Evolutionary conservation across 345 rosid species (phyloP).

Genomic region (Brassica nigra): DNA sequence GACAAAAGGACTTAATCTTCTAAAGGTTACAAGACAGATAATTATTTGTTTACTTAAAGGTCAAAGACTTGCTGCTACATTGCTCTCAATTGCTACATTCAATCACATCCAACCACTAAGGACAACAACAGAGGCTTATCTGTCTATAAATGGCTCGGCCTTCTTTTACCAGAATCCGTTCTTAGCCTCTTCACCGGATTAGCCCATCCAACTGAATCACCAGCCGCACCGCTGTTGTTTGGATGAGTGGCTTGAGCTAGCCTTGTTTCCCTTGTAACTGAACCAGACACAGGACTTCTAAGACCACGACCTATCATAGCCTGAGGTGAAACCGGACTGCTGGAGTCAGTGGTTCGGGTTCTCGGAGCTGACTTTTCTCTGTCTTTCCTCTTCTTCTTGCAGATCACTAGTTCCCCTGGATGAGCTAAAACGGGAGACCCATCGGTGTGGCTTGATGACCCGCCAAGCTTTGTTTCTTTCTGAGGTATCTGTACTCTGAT

Average conservation of each 20-base stretch:
- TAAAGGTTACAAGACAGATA: background rate
- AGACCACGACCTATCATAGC: conserved; percentile 57
- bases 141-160: conserved; percentile 81
- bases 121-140: conserved; percentile 22
- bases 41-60: conserved; percentile 29
- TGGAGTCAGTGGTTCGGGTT: conserved; percentile 65
- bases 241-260: conserved; percentile 60
- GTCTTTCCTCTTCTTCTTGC: conserved; percentile 99
- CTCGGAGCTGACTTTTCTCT: conserved; percentile 71
- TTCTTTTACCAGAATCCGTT: conserved; percentile 88
- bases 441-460: conserved; percentile 50
- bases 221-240: conserved; percentile 49
- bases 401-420: conserved; percentile 91
- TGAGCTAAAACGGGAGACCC: conserved; percentile 71
- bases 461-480: conserved; percentile 64
- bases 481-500: conserved; percentile 65
- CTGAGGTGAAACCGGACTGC: conserved; percentile 82
- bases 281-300: conserved; percentile 56
- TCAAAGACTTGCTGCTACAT: conserved; percentile 25
- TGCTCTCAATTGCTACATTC: background rate
- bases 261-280: conserved; percentile 59
- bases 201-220: conserved; percentile 90
- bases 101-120: conserved; percentile 6
- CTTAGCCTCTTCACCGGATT: conserved; percentile 96
- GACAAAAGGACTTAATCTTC: conserved; percentile 18